phyloP scores from a whole-genome alignment of 2,329 filamentous ascomycete species.

The Xylaria sp. region DNA sequence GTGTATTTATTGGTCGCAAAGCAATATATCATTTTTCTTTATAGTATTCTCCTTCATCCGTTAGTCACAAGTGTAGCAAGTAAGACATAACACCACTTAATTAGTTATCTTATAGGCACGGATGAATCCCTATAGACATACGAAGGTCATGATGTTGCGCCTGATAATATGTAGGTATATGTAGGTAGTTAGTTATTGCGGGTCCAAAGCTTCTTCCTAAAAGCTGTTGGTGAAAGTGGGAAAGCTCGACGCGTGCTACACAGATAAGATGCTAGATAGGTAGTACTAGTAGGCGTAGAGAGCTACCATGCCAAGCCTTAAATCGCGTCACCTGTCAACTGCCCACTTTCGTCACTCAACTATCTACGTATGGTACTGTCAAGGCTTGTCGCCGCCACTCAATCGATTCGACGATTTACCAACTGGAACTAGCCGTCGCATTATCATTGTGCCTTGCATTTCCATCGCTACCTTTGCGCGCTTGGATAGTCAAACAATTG shows the following conservation, averaged over 20 bases:
- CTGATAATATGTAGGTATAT: too few species aligned
- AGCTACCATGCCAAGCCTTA: slow-evolving; percentile 20
- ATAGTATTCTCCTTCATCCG: too few species aligned
- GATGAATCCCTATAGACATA: too few species aligned
- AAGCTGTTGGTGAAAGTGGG: background rate
- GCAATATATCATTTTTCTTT: too few species aligned
- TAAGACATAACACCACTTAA: too few species aligned
- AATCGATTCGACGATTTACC: slow-evolving; percentile 8
- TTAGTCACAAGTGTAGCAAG: too few species aligned
- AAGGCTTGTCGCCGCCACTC: slow-evolving; percentile 18
- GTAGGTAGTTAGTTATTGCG: background rate
- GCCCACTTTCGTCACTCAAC: slow-evolving; percentile 38
- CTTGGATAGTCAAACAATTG: slow-evolving; percentile 15
- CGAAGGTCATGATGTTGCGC: too few species aligned
- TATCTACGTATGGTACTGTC: too few species aligned
- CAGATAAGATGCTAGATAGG: background rate
- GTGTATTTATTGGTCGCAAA: too few species aligned
- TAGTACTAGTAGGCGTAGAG: background rate
- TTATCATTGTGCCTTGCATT: slow-evolving; percentile 19
- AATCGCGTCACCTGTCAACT: slow-evolving; percentile 39
- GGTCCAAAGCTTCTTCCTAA: background rate
- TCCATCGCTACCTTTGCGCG: background rate
- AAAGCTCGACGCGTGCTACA: slow-evolving; percentile 20
- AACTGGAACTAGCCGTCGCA: slow-evolving; percentile 8
- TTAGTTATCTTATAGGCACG: too few species aligned